Conservation (phyloP, 495 filamentous ascomycete genomes). For the Penicillium odoratum region DNA sequence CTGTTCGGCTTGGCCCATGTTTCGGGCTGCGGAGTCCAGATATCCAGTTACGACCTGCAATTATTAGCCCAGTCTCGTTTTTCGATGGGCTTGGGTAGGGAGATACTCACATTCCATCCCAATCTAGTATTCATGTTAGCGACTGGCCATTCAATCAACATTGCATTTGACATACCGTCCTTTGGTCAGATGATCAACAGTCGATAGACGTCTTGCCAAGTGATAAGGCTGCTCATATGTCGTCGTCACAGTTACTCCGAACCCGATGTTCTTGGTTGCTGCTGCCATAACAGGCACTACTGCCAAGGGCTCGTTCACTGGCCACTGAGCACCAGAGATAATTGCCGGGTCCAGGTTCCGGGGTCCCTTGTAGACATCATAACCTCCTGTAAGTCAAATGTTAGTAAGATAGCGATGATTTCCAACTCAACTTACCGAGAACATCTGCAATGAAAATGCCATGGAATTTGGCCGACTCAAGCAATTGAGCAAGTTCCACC, state of each 20-base stretch:
- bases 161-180: constrained; percentile 46
- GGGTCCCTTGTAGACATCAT: constrained; percentile 65
- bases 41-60: constrained; percentile 63
- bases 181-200: constrained; percentile 66
- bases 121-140: constrained; percentile 27
- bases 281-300: constrained; percentile 49
- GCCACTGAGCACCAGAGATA: constrained; percentile 64
- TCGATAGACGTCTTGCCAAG: constrained; percentile 63
- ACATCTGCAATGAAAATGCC: constrained; percentile 60
- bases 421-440: constrained; percentile 30
- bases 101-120: constrained; percentile 56
- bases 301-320: constrained; percentile 55
- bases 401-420: not conserved
- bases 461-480: constrained; percentile 53
- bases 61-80: not conserved
- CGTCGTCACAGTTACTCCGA: constrained; percentile 68
- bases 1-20: constrained; percentile 57
- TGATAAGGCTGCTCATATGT: constrained; percentile 73
- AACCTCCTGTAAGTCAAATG: constrained; percentile 41
- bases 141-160: not conserved
- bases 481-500: constrained; percentile 48
- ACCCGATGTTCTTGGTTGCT: constrained; percentile 62
- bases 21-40: constrained; percentile 64
- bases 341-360: constrained; percentile 58
- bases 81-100: not conserved